These are phyloP conservation scores for Cordyceps cicadae DNA, from an alignment of 2,329 filamentous ascomycete genomes.

Conservation along the genomic window DNA sequence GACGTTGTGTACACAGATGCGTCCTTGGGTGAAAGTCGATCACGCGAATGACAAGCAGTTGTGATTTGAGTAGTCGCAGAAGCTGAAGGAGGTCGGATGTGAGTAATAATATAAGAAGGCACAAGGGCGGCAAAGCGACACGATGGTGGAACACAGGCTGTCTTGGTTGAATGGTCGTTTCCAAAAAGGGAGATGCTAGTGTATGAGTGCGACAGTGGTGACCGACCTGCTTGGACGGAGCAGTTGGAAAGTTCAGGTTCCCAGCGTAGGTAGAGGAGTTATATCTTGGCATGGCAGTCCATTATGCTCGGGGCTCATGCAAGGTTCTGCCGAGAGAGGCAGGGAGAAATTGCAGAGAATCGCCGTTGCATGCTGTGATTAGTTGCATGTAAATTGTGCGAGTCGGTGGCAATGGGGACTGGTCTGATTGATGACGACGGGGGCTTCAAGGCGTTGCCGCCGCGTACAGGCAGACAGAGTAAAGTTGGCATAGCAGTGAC, in stretches of 20 bases:
- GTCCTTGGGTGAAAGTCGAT: no score
- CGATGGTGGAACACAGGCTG: background rate
- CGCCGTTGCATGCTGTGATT: background rate
- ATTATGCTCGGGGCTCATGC: background rate
- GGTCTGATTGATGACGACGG: background rate
- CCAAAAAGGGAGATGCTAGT: background rate
- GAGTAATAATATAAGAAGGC: background rate
- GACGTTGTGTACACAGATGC: no score
- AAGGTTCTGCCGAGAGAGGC: background rate
- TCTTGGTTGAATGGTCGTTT: background rate
- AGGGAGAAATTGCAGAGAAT: background rate
- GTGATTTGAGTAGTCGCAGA: no score
- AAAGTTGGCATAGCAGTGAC: background rate
- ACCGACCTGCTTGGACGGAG: no score
- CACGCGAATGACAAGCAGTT: no score
- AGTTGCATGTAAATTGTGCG: background rate
- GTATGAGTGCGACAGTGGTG: background rate
- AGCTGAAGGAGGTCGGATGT: no score
- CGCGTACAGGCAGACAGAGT: background rate
- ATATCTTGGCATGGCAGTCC: background rate
- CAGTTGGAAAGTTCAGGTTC: no score
- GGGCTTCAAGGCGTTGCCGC: background rate
- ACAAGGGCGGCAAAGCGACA: background rate
- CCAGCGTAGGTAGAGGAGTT: no score
- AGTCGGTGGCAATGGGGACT: background rate